Evolutionary conservation across 2,329 filamentous ascomycete species (phyloP), one percentile per base, ranked within the genome.

Genomic region (Diaporthe eres): DNA sequence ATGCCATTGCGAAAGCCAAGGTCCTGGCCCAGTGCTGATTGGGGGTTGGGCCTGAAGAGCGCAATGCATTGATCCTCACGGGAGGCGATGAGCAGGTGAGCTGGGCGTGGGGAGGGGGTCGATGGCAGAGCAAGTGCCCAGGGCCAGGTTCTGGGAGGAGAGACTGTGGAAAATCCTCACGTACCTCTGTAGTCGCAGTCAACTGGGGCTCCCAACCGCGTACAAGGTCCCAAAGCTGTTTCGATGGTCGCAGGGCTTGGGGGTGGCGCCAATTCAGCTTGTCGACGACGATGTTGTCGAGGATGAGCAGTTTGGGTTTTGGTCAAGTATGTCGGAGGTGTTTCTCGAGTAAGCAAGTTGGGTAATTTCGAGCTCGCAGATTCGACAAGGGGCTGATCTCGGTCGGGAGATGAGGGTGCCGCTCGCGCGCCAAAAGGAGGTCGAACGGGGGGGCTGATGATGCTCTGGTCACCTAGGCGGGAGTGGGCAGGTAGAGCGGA

Each of bases 111-210:
- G 34, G 34, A 25, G 47, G 28, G 39, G 47, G 47, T 34, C 47
- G 22, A 39, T 10, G 34, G 31, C 31, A 39, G 65, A 53, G 49
- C 34, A 34, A 42, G 34, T 13, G 49, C 34, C 65, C 34, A 17
- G 22, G 49, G 34, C 10, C 22, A 34, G 8, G 65, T 22, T 55
- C 34, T 70, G 49, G 49, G 49, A 34, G 49, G 17, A 49, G 37
- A 63, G 25, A 28, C 25, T 22, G 4, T 34, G 51, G 63, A 25
- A 28, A 17, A 34, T 28, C 15, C 37, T 57, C 58, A 77, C 75
- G 25, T 65, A 77, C 75, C 71, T 73, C 75, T 67, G 74, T 67
- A 42, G 57, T 68, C 47, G 63, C 68, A 73, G 63, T 73, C 61
- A 77, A 67, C 73, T 58, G 70, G 37, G 67, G 63, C 61, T 63